Conservation (phyloP, 2,329 filamentous ascomycete species). For the Hypomyces perniciosus region DNA sequence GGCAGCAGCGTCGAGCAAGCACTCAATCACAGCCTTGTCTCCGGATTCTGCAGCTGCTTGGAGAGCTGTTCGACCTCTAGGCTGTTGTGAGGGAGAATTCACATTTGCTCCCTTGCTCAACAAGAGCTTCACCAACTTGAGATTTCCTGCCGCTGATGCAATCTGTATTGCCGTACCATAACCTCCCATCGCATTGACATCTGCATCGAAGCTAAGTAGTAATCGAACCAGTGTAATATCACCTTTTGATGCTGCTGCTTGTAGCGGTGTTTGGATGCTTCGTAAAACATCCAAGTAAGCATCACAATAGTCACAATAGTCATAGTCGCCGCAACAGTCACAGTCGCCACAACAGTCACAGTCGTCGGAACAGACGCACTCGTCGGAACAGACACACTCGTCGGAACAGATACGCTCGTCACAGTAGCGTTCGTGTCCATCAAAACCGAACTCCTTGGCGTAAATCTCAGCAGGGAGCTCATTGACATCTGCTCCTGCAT, state of each 20-base stretch:
- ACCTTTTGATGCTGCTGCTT: neutral
- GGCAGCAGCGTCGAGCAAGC: neutral
- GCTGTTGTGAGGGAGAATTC: neutral
- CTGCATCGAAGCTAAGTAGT: no score
- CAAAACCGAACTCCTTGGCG: neutral
- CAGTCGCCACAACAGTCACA: neutral
- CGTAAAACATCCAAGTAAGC: neutral
- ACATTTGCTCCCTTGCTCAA: neutral
- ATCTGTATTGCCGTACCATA: neutral
- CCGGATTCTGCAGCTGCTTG: neutral
- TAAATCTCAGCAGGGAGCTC: neutral
- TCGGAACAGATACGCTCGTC: no score
- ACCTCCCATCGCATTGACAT: no score
- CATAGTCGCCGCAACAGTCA: neutral
- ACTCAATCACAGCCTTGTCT: neutral
- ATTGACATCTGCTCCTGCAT: neutral
- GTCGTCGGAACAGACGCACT: neutral
- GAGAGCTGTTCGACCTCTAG: neutral
- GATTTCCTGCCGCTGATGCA: neutral
- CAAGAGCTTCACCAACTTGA: neutral
- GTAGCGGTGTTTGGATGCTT: neutral
- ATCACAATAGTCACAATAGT: neutral
- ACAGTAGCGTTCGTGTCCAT: neutral
- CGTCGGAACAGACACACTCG: no score
- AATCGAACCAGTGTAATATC: no score